Evolutionary conservation across 2,329 filamentous ascomycete species (phyloP).

Genomic region (Trichoderma koningiopsis): DNA sequence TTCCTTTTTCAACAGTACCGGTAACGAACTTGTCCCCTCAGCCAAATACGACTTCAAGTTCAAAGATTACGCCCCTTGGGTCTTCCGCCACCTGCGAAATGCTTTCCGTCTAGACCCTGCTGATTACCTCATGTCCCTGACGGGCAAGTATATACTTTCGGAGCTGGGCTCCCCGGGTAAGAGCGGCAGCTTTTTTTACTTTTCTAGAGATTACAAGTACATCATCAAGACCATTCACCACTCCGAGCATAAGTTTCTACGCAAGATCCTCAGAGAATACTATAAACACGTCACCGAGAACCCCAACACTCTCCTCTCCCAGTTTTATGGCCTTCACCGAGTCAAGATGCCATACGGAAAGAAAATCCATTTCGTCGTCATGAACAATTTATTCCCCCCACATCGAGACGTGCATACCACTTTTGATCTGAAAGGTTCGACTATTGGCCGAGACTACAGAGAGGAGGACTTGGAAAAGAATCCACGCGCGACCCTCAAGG

Average conservation of each 20-base stretch:
- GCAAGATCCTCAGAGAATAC: slow-evolving; percentile 86
- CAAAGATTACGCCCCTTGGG: slow-evolving; percentile 99
- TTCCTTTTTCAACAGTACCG: slow-evolving; percentile 60
- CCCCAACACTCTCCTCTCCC: slow-evolving; percentile 93
- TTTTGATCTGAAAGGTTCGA: slow-evolving; percentile 96
- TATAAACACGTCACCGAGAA: slow-evolving; percentile 91
- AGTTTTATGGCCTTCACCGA: slow-evolving; percentile 95
- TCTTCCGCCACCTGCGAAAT: slow-evolving; percentile 87
- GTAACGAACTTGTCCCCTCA: slow-evolving; percentile 94
- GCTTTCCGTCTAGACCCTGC: slow-evolving; percentile 92
- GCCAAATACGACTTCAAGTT: slow-evolving; percentile 99
- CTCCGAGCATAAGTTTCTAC: slow-evolving; percentile 83
- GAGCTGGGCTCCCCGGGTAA: slow-evolving; percentile 97
- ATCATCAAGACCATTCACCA: slow-evolving; percentile 99
- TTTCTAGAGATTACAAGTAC: slow-evolving; percentile 98
- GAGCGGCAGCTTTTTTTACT: slow-evolving; percentile 99
- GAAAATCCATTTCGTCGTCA: slow-evolving; percentile 99
- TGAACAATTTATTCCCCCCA: slow-evolving; percentile 99
- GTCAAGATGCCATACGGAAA: slow-evolving; percentile 98
- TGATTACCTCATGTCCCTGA: slow-evolving; percentile 97
- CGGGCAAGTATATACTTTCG: slow-evolving; percentile 97
- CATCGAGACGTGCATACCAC: slow-evolving; percentile 97
- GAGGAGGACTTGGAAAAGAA: slow-evolving; percentile 88
- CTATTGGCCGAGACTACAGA: slow-evolving; percentile 85
- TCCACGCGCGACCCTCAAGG: slow-evolving; percentile 89